Conservation (phyloP, 768 basidiomycete genomes). For the Postia placenta region DNA sequence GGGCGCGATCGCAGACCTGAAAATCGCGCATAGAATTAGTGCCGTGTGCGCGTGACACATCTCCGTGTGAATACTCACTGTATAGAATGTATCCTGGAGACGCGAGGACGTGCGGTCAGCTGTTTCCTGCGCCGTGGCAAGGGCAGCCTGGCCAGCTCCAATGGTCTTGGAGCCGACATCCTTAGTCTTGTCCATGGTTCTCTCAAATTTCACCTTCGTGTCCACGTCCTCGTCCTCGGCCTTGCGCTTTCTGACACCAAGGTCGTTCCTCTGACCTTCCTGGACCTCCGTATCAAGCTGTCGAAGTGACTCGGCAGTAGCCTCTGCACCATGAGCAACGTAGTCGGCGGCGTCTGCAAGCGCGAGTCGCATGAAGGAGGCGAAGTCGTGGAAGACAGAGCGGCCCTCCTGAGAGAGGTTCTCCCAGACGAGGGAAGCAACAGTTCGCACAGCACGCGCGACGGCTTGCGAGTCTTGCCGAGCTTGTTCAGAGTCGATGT, state of each 20-base stretch:
- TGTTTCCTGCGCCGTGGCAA: conserved; percentile 37
- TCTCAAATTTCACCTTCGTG: conserved; percentile 51
- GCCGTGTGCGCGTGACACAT: not conserved
- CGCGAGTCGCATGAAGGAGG: conserved; percentile 57
- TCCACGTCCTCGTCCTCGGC: conserved; percentile 44
- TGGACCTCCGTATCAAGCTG: conserved; percentile 53
- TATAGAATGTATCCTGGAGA: conserved; percentile 46
- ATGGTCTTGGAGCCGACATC: conserved; percentile 51
- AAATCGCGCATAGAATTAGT: not conserved
- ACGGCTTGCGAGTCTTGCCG: conserved; percentile 44
- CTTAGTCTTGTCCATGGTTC: conserved; percentile 62
- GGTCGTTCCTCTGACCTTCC: conserved; percentile 49
- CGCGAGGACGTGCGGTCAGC: conserved; percentile 35
- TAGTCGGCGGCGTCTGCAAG: conserved; percentile 62
- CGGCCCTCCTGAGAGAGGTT: conserved; percentile 48
- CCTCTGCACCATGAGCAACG: conserved; percentile 44
- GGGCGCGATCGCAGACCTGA: conserved; percentile 61
- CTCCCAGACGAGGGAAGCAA: conserved; percentile 48
- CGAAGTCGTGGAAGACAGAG: conserved; percentile 52
- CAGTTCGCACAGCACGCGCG: conserved; percentile 41
- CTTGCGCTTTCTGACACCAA: conserved; percentile 46
- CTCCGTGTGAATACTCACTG: conserved; percentile 34
- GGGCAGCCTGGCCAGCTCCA: conserved; percentile 41
- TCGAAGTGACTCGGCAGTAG: conserved; percentile 47
- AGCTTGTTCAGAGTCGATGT: conserved; percentile 38